These are phyloP conservation scores for Ascochyta rabiei DNA, from an alignment of 2,329 filamentous ascomycete genomes.

Conservation along the genomic window DNA sequence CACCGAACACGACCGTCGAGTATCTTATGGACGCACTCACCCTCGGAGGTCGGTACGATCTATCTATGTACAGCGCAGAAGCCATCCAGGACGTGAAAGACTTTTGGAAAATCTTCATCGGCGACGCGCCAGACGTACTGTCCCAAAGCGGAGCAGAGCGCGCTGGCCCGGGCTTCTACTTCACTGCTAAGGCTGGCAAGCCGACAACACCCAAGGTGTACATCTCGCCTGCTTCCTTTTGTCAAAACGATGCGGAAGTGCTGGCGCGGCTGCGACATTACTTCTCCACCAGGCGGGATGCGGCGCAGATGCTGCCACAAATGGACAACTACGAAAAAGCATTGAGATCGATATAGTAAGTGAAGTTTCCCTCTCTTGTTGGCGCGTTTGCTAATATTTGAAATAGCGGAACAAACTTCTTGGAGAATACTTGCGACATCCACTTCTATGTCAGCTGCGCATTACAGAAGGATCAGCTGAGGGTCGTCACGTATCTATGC, in stretches of 20 bases:
- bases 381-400: no score
- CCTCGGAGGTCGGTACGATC: conserved; percentile 12
- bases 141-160: conserved; percentile 7
- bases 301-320: conserved; percentile 12
- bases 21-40: conserved; percentile 21
- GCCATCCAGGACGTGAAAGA: conserved; percentile 15
- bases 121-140: conserved; percentile 7
- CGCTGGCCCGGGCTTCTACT: conserved; percentile 17
- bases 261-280: conserved; percentile 11
- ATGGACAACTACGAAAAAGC: conserved; percentile 17
- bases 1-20: conserved; percentile 15
- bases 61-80: conserved; percentile 19
- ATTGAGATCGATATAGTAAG: conserved; percentile 9
- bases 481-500: conserved; percentile 15
- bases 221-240: conserved; percentile 16
- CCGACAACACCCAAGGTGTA: conserved; percentile 17
- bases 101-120: conserved; percentile 20
- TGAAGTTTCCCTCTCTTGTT: background rate
- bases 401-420: conserved; percentile 9
- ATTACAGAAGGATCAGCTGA: conserved; percentile 9
- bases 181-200: conserved; percentile 17
- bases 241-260: conserved; percentile 12
- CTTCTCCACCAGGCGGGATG: conserved; percentile 10
- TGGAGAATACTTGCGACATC: conserved; percentile 8
- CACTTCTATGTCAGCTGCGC: conserved; percentile 18